phyloP scores from a whole-genome alignment of 371 early-diverging fungal genomes.

The Parasitella parasitica region DNA sequence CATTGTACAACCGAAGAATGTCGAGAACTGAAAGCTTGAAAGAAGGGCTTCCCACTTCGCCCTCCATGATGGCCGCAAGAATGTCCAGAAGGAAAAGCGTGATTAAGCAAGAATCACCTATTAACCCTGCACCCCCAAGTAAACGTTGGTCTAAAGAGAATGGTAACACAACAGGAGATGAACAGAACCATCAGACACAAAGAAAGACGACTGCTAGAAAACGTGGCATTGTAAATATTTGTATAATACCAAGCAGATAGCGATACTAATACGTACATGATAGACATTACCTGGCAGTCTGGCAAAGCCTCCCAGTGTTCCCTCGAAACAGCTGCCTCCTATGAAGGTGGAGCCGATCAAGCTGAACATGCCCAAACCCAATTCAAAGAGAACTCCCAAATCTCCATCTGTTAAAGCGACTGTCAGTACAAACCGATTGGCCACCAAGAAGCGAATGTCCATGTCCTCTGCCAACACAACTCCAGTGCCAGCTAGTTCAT shows the following conservation, averaged over 20 bases:
- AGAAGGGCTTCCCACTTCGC: conserved; percentile 39
- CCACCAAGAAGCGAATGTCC: conserved; percentile 15
- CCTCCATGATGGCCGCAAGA: conserved; percentile 25
- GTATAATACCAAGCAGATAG: not conserved
- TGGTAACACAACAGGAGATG: not conserved
- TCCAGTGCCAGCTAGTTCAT: conserved; percentile 17
- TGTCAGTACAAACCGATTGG: not conserved
- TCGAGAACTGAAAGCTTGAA: conserved; percentile 44
- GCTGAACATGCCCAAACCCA: conserved; percentile 26
- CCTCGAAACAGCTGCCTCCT: conserved; percentile 43
- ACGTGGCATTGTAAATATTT: conserved; percentile 43
- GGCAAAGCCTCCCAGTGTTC: conserved; percentile 46
- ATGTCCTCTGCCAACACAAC: conserved; percentile 14
- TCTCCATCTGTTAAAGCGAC: conserved; percentile 22
- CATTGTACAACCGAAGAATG: conserved; percentile 16
- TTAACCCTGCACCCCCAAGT: not conserved
- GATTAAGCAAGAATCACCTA: conserved; percentile 18
- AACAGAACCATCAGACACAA: not conserved
- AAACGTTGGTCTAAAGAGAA: not conserved
- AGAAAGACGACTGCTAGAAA: conserved; percentile 20
- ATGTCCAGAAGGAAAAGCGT: conserved; percentile 27
- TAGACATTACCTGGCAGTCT: conserved; percentile 53
- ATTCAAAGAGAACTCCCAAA: conserved; percentile 12
- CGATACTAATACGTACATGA: not conserved
- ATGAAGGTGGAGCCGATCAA: conserved; percentile 52